These are phyloP conservation scores for Candida suzukii DNA, from an alignment of 805 yeast species.

Conservation along the genomic window DNA sequence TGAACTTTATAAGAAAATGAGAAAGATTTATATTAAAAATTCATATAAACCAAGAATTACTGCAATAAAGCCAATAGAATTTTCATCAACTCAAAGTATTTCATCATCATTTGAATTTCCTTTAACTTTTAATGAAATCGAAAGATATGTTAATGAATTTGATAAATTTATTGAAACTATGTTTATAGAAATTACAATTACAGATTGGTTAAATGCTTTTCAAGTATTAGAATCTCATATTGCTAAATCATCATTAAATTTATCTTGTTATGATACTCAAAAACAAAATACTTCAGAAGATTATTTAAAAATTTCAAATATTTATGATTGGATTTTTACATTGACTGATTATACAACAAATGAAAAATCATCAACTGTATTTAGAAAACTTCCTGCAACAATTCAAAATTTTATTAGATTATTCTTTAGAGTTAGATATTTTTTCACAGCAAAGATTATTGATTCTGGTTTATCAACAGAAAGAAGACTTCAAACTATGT, in stretches of 20 bases:
- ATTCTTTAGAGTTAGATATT: slow-evolving; percentile 59
- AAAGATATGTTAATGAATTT: slow-evolving; percentile 53
- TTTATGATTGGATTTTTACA: slow-evolving; percentile 63
- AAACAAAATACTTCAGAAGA: slow-evolving; percentile 38
- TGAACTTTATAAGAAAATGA: slow-evolving; percentile 52
- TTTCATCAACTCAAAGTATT: slow-evolving; percentile 33
- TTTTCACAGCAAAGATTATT: slow-evolving; percentile 56
- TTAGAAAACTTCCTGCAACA: slow-evolving; percentile 57
- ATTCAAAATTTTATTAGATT: slow-evolving; percentile 59
- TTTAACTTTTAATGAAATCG: slow-evolving; percentile 41
- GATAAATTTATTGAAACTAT: slow-evolving; percentile 56
- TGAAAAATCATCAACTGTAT: slow-evolving; percentile 20
- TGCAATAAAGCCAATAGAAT: slow-evolving; percentile 29
- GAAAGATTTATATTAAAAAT: slow-evolving; percentile 64
- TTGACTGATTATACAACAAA: slow-evolving; percentile 34
- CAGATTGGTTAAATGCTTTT: slow-evolving; percentile 75
- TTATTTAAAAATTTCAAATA: slow-evolving; percentile 53
- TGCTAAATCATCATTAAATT: slow-evolving; percentile 44
- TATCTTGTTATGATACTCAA: slow-evolving; percentile 49
- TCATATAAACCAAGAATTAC: slow-evolving; percentile 55
- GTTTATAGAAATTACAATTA: slow-evolving; percentile 47
- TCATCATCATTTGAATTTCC: slow-evolving; percentile 26
- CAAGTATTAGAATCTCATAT: slow-evolving; percentile 69
- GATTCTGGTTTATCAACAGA: slow-evolving; percentile 52
- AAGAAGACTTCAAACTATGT: slow-evolving; percentile 63